phyloP scores from a whole-genome alignment of 805 yeast species.

The Spathaspora gorwiae region DNA sequence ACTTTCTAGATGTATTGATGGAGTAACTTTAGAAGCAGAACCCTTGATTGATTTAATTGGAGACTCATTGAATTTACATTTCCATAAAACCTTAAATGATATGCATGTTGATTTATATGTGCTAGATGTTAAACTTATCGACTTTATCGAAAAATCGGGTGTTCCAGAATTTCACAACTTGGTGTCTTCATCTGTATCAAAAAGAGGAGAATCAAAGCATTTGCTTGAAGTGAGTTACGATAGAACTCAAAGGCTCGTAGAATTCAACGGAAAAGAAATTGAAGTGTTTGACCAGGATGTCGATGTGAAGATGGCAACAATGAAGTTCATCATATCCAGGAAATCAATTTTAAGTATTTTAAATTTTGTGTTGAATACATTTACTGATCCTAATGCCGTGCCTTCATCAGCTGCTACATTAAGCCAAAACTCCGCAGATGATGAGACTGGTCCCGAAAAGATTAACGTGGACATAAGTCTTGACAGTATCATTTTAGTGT shows the following conservation, averaged over 20 bases:
- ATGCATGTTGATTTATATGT: conserved; percentile 65
- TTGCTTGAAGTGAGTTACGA: conserved; percentile 58
- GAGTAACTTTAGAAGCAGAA: conserved; percentile 54
- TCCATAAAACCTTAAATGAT: conserved; percentile 53
- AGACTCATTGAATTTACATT: conserved; percentile 55
- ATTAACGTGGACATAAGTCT: conserved; percentile 65
- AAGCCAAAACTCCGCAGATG: conserved; percentile 60
- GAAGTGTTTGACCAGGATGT: conserved; percentile 78
- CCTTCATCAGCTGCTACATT: conserved; percentile 51
- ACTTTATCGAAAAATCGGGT: conserved; percentile 62
- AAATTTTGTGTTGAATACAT: conserved; percentile 80
- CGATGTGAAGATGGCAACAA: conserved; percentile 68
- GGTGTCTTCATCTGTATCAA: conserved; percentile 54
- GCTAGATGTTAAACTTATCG: conserved; percentile 66
- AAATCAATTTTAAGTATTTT: conserved; percentile 72
- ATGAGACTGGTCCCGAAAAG: conserved; percentile 65
- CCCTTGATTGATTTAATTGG: conserved; percentile 72
- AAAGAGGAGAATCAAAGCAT: conserved; percentile 31
- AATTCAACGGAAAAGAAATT: conserved; percentile 47
- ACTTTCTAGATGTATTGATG: conserved; percentile 63
- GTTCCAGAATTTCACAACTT: conserved; percentile 62
- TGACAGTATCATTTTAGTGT: conserved; percentile 66
- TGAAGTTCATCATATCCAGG: conserved; percentile 70
- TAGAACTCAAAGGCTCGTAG: conserved; percentile 57
- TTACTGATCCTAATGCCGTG: conserved; percentile 74